A percentile compares a stretch with the other conserved stretches of the same genome.
Conservation (phyloP, 495 filamentous ascomycete species). For the Sabuloglossum arenarium region DNA sequence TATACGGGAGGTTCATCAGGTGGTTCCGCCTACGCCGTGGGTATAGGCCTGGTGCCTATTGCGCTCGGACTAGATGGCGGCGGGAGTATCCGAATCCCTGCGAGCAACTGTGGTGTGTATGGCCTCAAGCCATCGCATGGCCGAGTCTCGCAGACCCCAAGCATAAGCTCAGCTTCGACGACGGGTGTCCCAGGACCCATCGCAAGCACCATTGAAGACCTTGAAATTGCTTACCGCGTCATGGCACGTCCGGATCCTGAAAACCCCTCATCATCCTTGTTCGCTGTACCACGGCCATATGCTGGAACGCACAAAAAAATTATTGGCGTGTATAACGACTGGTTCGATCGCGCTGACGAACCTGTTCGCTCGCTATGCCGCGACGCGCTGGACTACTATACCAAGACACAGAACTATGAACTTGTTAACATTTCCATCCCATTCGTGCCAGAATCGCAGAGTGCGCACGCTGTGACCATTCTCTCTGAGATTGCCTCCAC, state of each 20-base stretch:
- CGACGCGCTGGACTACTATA: slow-evolving; percentile 38
- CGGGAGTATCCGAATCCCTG: slow-evolving; percentile 65
- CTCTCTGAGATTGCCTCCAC: slow-evolving; percentile 15
- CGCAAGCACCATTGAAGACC: slow-evolving; percentile 53
- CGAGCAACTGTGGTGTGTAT: slow-evolving; percentile 68
- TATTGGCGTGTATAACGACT: slow-evolving; percentile 55
- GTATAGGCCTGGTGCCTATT: slow-evolving; percentile 58
- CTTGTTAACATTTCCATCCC: slow-evolving; percentile 58
- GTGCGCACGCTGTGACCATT: slow-evolving; percentile 64
- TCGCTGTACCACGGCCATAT: slow-evolving; percentile 23
- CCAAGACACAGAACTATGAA: slow-evolving; percentile 35
- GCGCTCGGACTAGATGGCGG: slow-evolving; percentile 73
- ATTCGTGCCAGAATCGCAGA: slow-evolving; percentile 48
- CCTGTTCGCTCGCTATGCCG: slow-evolving; percentile 38
- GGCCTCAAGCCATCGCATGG: slow-evolving; percentile 72
- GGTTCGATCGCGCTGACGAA: slow-evolving; percentile 48
- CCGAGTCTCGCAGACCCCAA: slow-evolving; percentile 44
- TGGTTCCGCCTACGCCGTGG: slow-evolving; percentile 60
- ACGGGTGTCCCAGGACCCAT: slow-evolving; percentile 58
- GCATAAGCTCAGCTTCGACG: slow-evolving; percentile 35
- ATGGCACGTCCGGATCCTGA: slow-evolving; percentile 50
- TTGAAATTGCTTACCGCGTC: slow-evolving; percentile 62
- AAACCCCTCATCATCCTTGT: slow-evolving; percentile 26
- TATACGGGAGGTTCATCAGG: slow-evolving; percentile 83
- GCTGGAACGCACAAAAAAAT: slow-evolving; percentile 21